A percentile compares a stretch with the other conserved stretches of the same genome.
phyloP scores from a whole-genome alignment of 1,284 basidiomycete genomes.

The Blastosporella zonata region DNA sequence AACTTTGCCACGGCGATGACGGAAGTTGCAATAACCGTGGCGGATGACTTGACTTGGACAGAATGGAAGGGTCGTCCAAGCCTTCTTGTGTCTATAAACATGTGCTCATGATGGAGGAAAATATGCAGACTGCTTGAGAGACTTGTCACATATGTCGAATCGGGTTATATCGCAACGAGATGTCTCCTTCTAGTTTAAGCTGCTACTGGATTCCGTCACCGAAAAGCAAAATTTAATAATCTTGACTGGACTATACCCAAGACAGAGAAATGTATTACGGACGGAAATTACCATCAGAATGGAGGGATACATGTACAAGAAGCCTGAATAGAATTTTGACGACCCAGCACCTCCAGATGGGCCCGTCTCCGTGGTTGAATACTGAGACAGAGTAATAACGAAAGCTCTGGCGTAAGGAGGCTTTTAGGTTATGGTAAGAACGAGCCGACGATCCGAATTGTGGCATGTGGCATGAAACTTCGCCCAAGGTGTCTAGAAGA shows the following conservation, averaged over 20 bases:
- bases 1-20: background rate
- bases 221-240: background rate
- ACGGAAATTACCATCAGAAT: conserved; percentile 7
- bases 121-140: too few relatives aligned
- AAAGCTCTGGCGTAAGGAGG: background rate
- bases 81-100: too few relatives aligned
- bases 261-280: background rate
- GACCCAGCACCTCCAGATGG: background rate
- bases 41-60: background rate
- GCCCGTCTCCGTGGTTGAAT: background rate
- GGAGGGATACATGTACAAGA: too few relatives aligned
- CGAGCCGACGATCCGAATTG: conserved; percentile 5
- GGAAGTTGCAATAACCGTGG: background rate
- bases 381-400: background rate
- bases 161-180: too few relatives aligned
- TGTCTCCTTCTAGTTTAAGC: too few relatives aligned
- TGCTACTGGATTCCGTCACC: too few relatives aligned
- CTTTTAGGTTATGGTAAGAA: background rate
- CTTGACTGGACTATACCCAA: background rate
- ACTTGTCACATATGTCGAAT: too few relatives aligned
- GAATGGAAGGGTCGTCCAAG: conserved; percentile 7
- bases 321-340: too few relatives aligned
- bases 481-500: background rate
- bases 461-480: background rate
- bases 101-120: too few relatives aligned